Evolutionary conservation across 768 basidiomycete species (phyloP).

Genomic region (Pleurotus pulmonarius): DNA sequence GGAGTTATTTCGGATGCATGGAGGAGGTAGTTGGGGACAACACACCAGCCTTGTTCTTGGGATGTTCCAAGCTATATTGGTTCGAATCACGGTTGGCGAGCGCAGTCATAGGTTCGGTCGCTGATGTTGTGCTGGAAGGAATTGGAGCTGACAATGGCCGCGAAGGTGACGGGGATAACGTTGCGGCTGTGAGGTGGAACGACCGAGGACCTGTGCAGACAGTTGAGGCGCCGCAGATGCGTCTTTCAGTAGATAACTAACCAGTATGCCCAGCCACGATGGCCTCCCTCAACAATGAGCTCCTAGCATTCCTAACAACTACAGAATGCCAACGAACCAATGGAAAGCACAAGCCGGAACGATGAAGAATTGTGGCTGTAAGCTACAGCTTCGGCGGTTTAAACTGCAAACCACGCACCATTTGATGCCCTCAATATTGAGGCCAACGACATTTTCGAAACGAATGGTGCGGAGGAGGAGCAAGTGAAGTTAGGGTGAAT

Average conservation of each 20-base stretch:
- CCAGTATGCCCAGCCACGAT: not conserved
- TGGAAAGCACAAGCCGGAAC: not conserved
- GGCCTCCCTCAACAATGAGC: not conserved
- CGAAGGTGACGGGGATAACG: slow-evolving; percentile 3
- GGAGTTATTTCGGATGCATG: not conserved
- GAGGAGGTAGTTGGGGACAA: not conserved
- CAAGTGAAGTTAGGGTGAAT: not conserved
- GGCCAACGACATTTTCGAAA: slow-evolving; percentile 4
- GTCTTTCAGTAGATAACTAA: not conserved
- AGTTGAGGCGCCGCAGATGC: not conserved
- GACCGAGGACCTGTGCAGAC: not conserved
- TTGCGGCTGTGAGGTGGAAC: not conserved
- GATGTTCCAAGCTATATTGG: slow-evolving; percentile 82
- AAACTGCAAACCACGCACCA: not conserved
- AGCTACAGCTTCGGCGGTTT: not conserved
- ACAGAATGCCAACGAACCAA: not conserved
- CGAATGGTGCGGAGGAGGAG: not conserved
- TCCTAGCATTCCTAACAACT: not conserved
- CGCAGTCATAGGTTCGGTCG: slow-evolving; percentile 58
- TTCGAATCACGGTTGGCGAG: slow-evolving; percentile 79
- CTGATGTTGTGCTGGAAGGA: slow-evolving; percentile 38
- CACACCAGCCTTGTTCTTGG: slow-evolving; percentile 85
- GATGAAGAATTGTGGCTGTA: not conserved
- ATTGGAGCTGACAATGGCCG: slow-evolving; percentile 7
- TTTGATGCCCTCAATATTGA: slow-evolving; percentile 7